Percentiles rank a stretch among this genome's conserved stretches.
Evolutionary conservation across 176 grass and related monocot species (phyloP).

Genomic region (Puccinellia tenuiflora): DNA sequence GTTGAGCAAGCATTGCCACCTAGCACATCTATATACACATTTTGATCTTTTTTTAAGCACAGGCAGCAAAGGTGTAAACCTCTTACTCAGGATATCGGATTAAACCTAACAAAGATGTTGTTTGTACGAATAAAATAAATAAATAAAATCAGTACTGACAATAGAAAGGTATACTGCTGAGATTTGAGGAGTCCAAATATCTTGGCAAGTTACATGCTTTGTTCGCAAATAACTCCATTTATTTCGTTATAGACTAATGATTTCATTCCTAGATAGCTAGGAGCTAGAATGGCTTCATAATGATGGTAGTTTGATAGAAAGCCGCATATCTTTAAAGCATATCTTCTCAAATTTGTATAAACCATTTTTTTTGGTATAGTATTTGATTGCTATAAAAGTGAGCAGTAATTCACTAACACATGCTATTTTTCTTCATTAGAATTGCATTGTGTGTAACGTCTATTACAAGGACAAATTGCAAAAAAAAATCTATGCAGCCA

Average conservation of each 20-base stretch:
- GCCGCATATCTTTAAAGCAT: background rate
- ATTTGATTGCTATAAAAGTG: background rate
- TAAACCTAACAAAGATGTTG: conserved; percentile 15
- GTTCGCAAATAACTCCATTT: background rate
- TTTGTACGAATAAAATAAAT: background rate
- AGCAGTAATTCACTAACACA: background rate
- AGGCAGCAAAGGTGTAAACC: conserved; percentile 8
- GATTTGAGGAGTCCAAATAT: conserved; percentile 17
- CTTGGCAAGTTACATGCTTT: background rate
- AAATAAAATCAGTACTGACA: background rate
- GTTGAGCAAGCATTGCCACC: conserved; percentile 22
- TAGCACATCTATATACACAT: background rate
- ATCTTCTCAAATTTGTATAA: conserved; percentile 1
- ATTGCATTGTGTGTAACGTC: background rate
- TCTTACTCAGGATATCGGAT: conserved; percentile 3
- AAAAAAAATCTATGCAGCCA: background rate
- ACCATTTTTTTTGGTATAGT: background rate
- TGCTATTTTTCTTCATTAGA: too few relatives aligned
- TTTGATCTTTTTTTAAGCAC: background rate
- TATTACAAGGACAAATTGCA: background rate
- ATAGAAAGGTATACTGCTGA: conserved; percentile 4
- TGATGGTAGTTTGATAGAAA: conserved; percentile 1
- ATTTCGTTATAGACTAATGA: conserved; percentile 18
- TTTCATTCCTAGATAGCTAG: conserved; percentile 26
- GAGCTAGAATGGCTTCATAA: background rate